Conservation (phyloP, 2,329 filamentous ascomycete species). For the Beauveria scarabaeidicola region DNA sequence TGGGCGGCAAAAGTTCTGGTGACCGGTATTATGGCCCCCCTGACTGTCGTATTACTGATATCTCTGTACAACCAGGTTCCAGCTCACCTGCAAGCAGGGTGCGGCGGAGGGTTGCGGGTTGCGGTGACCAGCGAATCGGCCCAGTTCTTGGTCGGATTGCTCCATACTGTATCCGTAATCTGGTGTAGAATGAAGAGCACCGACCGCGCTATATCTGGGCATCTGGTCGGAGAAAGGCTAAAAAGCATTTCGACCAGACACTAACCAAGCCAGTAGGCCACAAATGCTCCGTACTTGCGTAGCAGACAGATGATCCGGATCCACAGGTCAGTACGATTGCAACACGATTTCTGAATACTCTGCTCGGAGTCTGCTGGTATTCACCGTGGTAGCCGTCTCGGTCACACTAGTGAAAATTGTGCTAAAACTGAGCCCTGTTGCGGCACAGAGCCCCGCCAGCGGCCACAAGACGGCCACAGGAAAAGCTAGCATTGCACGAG, state of each 20-base stretch:
- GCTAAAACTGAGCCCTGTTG: background rate
- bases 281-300: background rate
- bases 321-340: background rate
- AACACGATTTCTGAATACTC: background rate
- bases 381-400: background rate
- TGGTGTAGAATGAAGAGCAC: background rate
- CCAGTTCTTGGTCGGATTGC: constrained; percentile 2
- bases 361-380: no score
- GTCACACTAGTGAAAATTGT: background rate
- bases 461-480: background rate
- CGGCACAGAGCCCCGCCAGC: background rate
- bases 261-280: background rate
- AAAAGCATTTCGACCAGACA: background rate
- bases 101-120: background rate
- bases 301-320: constrained; percentile 1
- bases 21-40: background rate
- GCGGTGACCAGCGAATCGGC: constrained; percentile 4
- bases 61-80: background rate
- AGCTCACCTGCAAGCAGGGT: background rate
- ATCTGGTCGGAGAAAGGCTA: constrained; percentile 6
- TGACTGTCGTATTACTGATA: constrained; percentile 1
- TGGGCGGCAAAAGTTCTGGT: background rate
- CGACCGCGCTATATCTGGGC: constrained; percentile 1
- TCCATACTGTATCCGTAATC: no score
- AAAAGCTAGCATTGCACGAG: background rate